Percentiles rank a stretch among this genome's conserved stretches.
Evolutionary conservation across 2,329 filamentous ascomycete species (phyloP).

Genomic region (Nemania abortiva): DNA sequence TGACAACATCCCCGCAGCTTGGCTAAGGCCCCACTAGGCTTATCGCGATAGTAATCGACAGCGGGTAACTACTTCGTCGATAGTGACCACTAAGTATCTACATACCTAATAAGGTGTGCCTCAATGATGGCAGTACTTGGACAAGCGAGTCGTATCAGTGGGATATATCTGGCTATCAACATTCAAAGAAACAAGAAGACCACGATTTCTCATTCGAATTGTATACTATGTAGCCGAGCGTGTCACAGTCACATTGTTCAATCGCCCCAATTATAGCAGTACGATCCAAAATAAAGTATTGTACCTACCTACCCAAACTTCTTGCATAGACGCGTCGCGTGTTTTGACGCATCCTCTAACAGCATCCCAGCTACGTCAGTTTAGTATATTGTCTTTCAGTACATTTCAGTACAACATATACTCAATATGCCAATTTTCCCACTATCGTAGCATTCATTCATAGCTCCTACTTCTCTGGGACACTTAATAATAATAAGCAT

Average conservation of each 20-base stretch:
- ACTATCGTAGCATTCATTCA: not conserved
- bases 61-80: too few relatives aligned
- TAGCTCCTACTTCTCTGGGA: not conserved
- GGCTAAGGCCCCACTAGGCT: not conserved
- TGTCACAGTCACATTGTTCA: too few relatives aligned
- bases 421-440: conserved; percentile 4
- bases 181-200: too few relatives aligned
- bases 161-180: too few relatives aligned
- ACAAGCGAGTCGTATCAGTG: too few relatives aligned
- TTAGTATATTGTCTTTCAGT: not conserved
- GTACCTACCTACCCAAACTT: not conserved
- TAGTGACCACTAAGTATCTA: too few relatives aligned
- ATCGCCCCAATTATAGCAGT: not conserved
- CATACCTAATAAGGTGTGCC: too few relatives aligned
- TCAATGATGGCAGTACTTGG: too few relatives aligned
- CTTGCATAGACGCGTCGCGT: conserved; percentile 28
- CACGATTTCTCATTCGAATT: too few relatives aligned
- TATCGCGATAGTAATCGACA: too few relatives aligned
- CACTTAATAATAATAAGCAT: conserved; percentile 10
- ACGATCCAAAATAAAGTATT: not conserved
- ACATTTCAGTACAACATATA: not conserved
- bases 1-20: conserved; percentile 8
- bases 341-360: not conserved
- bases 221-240: too few relatives aligned
- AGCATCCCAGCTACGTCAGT: not conserved